phyloP scores from a whole-genome alignment of 129 eudicot genomes.

The Flaveria brownii region DNA sequence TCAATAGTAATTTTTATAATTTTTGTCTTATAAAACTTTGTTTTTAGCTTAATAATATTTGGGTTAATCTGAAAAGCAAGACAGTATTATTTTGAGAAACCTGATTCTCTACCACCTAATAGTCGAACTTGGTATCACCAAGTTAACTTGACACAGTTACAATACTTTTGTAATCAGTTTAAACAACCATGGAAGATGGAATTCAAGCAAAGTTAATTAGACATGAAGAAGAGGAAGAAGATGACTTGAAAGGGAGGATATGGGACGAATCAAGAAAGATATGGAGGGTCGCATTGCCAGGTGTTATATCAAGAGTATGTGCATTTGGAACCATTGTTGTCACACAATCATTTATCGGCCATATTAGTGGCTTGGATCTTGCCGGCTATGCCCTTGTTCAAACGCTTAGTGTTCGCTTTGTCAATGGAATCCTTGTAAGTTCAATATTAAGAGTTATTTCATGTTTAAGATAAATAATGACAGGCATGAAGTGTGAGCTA shows the following conservation, averaged over 20 bases:
- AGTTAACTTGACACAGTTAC: neutral
- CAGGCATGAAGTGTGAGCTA: neutral
- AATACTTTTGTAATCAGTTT: constrained; percentile 14
- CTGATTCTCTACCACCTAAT: constrained; percentile 6
- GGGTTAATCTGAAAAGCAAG: constrained; percentile 15
- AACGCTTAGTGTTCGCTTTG: constrained; percentile 64
- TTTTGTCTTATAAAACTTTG: neutral
- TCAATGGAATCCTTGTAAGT: constrained; percentile 70
- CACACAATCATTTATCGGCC: constrained; percentile 74
- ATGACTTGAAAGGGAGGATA: constrained; percentile 48
- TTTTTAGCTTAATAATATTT: neutral
- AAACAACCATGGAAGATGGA: constrained; percentile 35
- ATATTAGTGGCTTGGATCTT: constrained; percentile 59
- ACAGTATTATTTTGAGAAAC: neutral
- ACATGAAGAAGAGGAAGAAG: constrained; percentile 38
- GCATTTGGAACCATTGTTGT: constrained; percentile 60
- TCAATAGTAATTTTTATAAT: neutral
- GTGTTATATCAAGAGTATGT: constrained; percentile 57
- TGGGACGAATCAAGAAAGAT: constrained; percentile 61
- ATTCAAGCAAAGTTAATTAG: constrained; percentile 44
- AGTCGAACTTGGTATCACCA: neutral
- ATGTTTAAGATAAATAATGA: neutral
- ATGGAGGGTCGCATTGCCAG: constrained; percentile 75
- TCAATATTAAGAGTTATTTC: neutral
- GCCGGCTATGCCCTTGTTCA: constrained; percentile 85